phyloP scores from a whole-genome alignment of 2,329 filamentous ascomycete genomes.

The Thyridium curvatum region DNA sequence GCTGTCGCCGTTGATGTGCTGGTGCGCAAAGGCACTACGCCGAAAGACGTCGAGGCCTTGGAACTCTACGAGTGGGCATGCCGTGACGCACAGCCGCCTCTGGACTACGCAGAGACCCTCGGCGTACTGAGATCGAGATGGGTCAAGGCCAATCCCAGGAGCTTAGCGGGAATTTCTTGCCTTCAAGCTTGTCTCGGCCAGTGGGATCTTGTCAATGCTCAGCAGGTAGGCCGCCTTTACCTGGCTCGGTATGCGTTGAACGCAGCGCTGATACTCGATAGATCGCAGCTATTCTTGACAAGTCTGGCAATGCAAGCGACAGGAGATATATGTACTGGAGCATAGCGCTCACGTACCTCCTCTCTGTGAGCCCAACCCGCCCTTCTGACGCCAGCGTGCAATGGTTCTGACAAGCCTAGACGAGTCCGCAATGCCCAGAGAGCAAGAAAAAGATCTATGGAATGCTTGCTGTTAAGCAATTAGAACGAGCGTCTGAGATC shows the following conservation, averaged over 20 bases:
- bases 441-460: constrained; percentile 46
- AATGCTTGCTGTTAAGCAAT: constrained; percentile 43
- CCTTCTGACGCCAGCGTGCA: too few relatives aligned
- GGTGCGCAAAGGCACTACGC: constrained; percentile 35
- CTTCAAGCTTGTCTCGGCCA: constrained; percentile 46
- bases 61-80: constrained; percentile 51
- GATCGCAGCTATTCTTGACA: constrained; percentile 49
- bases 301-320: constrained; percentile 38
- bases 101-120: constrained; percentile 39
- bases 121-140: constrained; percentile 42
- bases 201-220: constrained; percentile 50
- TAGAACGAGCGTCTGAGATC: constrained; percentile 40
- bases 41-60: constrained; percentile 43
- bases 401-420: constrained; percentile 24
- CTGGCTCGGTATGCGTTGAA: background rate
- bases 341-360: constrained; percentile 45
- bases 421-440: constrained; percentile 36
- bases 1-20: constrained; percentile 37
- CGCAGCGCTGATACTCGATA: constrained; percentile 14
- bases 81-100: constrained; percentile 15
- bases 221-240: constrained; percentile 35
- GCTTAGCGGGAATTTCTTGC: constrained; percentile 30
- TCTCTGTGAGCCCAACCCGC: constrained; percentile 35
- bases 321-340: constrained; percentile 47
- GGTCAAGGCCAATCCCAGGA: constrained; percentile 47